Percentiles rank a stretch among this genome's conserved stretches.
phyloP scores from a whole-genome alignment of 495 filamentous ascomycete genomes.

The Penicillium desertorum region DNA sequence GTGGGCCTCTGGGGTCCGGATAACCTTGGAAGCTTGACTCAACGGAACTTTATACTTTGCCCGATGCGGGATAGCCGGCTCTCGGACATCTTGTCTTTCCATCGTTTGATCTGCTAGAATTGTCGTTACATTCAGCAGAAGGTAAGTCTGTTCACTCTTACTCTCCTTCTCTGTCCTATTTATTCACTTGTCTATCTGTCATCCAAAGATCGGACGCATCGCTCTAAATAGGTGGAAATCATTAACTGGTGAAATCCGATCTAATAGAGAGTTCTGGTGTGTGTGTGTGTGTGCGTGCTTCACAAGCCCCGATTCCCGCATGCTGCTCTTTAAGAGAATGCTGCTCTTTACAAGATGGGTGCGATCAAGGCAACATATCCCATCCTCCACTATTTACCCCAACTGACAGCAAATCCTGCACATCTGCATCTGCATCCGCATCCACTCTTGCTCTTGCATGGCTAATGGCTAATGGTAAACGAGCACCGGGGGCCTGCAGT shows the following conservation, averaged over 20 bases:
- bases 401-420: not conserved
- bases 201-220: too few species aligned
- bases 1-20: slow-evolving; percentile 13
- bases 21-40: slow-evolving; percentile 20
- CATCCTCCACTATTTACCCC: not conserved
- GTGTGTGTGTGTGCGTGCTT: not conserved
- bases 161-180: too few species aligned
- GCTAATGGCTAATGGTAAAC: not conserved
- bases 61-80: not conserved
- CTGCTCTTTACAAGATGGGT: not conserved
- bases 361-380: not conserved
- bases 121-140: not conserved
- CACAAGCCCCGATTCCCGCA: not conserved
- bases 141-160: not conserved
- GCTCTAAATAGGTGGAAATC: not conserved
- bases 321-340: not conserved
- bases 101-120: not conserved
- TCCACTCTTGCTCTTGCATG: not conserved
- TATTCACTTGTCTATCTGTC: too few species aligned
- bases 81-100: not conserved
- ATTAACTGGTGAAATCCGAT: not conserved
- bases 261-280: not conserved
- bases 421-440: not conserved
- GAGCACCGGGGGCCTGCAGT: not conserved
- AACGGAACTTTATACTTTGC: slow-evolving; percentile 4